Evolutionary conservation across 257 asterid species (phyloP).

Genomic region (Galeopsis tetrahit): DNA sequence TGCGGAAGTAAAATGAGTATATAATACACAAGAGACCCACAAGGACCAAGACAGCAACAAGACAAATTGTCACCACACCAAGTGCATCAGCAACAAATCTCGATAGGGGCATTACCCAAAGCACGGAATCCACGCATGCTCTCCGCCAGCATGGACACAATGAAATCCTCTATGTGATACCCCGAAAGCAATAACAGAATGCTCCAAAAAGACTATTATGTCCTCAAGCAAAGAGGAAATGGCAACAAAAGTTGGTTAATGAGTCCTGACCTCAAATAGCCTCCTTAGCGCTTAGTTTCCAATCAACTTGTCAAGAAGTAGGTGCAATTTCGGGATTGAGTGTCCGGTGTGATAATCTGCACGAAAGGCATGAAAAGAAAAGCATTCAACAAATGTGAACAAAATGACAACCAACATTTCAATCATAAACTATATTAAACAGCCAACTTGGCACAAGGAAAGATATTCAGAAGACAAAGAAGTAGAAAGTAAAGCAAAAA

Average conservation of each 20-base stretch:
- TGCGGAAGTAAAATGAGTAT: slow-evolving; percentile 74
- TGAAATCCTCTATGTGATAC: slow-evolving; percentile 42
- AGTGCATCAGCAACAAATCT: slow-evolving; percentile 91
- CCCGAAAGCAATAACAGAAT: neutral
- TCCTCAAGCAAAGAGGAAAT: slow-evolving; percentile 22
- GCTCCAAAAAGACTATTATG: slow-evolving; percentile 16
- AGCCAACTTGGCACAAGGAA: neutral
- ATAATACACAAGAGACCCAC: slow-evolving; percentile 66
- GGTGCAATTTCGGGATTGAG: slow-evolving; percentile 25
- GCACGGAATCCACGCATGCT: slow-evolving; percentile 94
- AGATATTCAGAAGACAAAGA: neutral
- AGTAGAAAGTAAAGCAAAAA: neutral
- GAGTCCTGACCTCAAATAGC: neutral
- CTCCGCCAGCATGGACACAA: slow-evolving; percentile 84
- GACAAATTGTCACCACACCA: slow-evolving; percentile 85
- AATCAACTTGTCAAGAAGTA: slow-evolving; percentile 22
- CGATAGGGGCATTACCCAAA: slow-evolving; percentile 97
- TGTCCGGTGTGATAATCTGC: slow-evolving; percentile 33
- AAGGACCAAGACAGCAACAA: slow-evolving; percentile 71
- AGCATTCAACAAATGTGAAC: neutral
- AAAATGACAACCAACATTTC: neutral
- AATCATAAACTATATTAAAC: neutral
- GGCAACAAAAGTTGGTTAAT: slow-evolving; percentile 19
- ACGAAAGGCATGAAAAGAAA: slow-evolving; percentile 1
- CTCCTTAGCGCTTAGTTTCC: slow-evolving; percentile 12